phyloP scores from a whole-genome alignment of 495 filamentous ascomycete species.

The Neurospora sp. region DNA sequence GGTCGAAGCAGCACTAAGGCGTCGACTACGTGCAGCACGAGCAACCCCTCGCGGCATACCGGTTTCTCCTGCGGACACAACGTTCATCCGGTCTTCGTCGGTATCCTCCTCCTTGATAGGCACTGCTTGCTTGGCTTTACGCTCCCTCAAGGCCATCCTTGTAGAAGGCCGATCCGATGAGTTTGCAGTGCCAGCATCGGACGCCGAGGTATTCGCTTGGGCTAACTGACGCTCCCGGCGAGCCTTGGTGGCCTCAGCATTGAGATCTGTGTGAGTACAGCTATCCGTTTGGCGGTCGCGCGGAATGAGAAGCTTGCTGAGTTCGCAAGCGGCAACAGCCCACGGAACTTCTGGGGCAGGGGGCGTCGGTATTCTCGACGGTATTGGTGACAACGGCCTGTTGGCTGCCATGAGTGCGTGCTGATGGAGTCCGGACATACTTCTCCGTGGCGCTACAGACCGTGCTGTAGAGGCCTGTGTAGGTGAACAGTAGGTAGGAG shows the following conservation, averaged over 20 bases:
- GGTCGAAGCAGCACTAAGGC: conserved; percentile 31
- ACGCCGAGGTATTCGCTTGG: conserved; percentile 18
- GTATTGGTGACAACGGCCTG: conserved; percentile 13
- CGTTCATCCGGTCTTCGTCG: conserved; percentile 39
- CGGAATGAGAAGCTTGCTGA: conserved; percentile 77
- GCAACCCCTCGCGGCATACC: background rate
- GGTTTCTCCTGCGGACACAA: background rate
- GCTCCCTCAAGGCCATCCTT: conserved; percentile 62
- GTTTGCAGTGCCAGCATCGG: conserved; percentile 24
- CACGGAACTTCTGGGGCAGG: conserved; percentile 73
- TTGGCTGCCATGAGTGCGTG: background rate
- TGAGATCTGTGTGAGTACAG: conserved; percentile 65
- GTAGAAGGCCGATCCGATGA: conserved; percentile 32
- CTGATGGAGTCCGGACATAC: conserved; percentile 20
- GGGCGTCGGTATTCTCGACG: conserved; percentile 39
- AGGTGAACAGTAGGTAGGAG: conserved; percentile 59
- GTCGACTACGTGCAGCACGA: conserved; percentile 14
- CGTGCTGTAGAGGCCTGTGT: conserved; percentile 76
- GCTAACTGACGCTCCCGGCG: conserved; percentile 51
- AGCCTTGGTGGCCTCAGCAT: conserved; percentile 50
- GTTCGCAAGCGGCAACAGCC: conserved; percentile 68
- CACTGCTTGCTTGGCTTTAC: conserved; percentile 43
- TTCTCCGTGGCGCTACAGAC: conserved; percentile 48
- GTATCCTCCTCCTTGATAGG: conserved; percentile 44
- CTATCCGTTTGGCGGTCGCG: conserved; percentile 58